Evolutionary conservation across 2,329 filamentous ascomycete genomes (phyloP), one percentile per base, ranked within the genome.

Genomic region (Beauveria pseudobassiana): DNA sequence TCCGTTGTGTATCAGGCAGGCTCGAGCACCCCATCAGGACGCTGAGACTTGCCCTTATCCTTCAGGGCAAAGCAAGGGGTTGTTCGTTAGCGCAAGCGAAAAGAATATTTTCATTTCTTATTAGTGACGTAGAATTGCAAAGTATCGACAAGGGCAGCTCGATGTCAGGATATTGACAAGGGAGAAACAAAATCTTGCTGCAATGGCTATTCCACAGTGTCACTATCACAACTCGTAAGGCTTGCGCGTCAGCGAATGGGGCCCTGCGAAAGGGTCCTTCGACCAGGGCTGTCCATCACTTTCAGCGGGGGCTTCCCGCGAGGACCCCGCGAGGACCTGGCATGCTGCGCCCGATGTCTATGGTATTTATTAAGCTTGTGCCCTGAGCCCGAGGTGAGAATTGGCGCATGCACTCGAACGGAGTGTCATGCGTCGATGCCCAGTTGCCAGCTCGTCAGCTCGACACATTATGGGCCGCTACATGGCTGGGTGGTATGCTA

Each of bases 341-440:
- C 20, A n/a, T 30, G 28, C 45, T 49, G 54, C 20, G 55, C 24
- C 30, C 55, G 30, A 43, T 24, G 40, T 40, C 5, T 58, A 48
- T 48, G 30, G 43, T 30, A 26, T 49, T 57, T 22, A 26, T 57
- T 22, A 26, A 48, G 28, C 54, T n/a, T 48, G 12, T 20, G 54
- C 22, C 22, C 20, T 4, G 40, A 55, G 26, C 28, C 20, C 26
- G 40, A 5, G 34, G n/a, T 58, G 46, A 40, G 46, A 45, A 50
- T 59, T 42, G 16, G 45, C 24, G 34, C 22, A 59, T 59, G 56
- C 46, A 51, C 10, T 43, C 9, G 34, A 40, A 50, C 38, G 49
- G 57, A 34, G 48, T 45, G 49, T 48, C 34, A 60, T 60, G 57
- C 57, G 52, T 60, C 48, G 57, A 38, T 60, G 57, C 57, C 57